These are phyloP conservation scores for Chrysosphaeria jannelii DNA, from an alignment of 2,329 filamentous ascomycete genomes.

Conservation along the genomic window DNA sequence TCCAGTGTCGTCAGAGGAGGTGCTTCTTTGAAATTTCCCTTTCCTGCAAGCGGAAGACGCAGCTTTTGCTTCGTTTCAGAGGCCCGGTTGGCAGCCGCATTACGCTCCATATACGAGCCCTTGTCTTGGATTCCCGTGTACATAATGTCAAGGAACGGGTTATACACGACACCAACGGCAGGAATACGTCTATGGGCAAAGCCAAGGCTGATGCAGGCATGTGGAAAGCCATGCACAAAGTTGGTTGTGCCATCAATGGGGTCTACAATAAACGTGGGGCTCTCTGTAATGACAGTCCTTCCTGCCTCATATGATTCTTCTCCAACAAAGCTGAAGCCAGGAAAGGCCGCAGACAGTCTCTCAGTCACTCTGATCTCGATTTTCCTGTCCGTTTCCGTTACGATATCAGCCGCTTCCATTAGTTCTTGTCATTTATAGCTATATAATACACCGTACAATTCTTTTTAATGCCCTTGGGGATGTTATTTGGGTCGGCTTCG, in stretches of 20 bases:
- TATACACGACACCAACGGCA: constrained; percentile 47
- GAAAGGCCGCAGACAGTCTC: constrained; percentile 20
- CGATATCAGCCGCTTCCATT: constrained; percentile 30
- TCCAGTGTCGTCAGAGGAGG: constrained; percentile 28
- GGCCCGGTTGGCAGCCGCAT: constrained; percentile 12
- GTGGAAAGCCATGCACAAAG: constrained; percentile 48
- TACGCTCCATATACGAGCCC: constrained; percentile 28
- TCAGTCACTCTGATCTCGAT: constrained; percentile 30
- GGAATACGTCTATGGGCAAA: constrained; percentile 31
- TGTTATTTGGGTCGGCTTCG: constrained; percentile 25
- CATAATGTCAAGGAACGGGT: constrained; percentile 39
- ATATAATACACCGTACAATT: constrained; percentile 18
- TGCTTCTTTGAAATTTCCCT: constrained; percentile 12
- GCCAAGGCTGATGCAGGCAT: constrained; percentile 49
- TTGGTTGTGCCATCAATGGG: constrained; percentile 64
- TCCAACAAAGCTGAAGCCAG: constrained; percentile 32
- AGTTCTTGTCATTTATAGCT: background rate
- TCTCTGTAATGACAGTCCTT: constrained; percentile 23
- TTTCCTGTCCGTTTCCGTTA: constrained; percentile 35
- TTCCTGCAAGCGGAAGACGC: constrained; percentile 11
- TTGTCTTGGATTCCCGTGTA: constrained; percentile 37
- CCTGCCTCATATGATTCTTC: constrained; percentile 51
- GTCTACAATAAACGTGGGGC: constrained; percentile 53
- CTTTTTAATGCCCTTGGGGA: constrained; percentile 27
- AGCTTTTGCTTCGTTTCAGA: constrained; percentile 2